A percentile compares a stretch with the other conserved stretches of the same genome.
phyloP scores from a whole-genome alignment of 2,329 filamentous ascomycete species.

The Biscogniauxia mediterranea region DNA sequence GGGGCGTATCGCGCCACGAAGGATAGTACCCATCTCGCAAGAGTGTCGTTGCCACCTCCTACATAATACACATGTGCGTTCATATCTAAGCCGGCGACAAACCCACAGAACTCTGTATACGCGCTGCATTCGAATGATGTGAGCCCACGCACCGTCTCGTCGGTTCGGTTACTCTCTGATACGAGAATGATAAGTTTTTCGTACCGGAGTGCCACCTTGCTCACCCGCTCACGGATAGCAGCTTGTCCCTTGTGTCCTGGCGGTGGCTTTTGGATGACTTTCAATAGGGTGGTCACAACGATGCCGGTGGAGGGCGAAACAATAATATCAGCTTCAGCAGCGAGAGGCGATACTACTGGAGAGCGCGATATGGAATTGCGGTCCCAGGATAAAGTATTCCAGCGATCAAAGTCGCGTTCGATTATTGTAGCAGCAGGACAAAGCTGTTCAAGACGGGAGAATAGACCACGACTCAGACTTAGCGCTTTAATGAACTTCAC shows the following conservation, averaged over 20 bases:
- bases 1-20: conserved; percentile 46
- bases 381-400: conserved; percentile 36
- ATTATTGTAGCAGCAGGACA: conserved; percentile 53
- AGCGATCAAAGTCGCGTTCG: conserved; percentile 56
- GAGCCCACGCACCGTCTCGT: conserved; percentile 41
- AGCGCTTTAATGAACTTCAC: conserved; percentile 52
- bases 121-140: conserved; percentile 42
- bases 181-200: conserved; percentile 68
- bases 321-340: conserved; percentile 69
- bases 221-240: conserved; percentile 55
- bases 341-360: conserved; percentile 38
- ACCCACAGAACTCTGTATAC: conserved; percentile 50
- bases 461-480: conserved; percentile 44
- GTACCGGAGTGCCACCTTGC: conserved; percentile 56
- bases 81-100: conserved; percentile 41
- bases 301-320: conserved; percentile 68
- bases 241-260: conserved; percentile 55
- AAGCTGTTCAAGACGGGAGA: conserved; percentile 48
- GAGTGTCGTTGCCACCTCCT: conserved; percentile 47
- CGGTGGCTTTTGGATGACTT: conserved; percentile 68
- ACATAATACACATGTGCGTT: conserved; percentile 45
- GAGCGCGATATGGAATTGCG: conserved; percentile 33
- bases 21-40: conserved; percentile 55
- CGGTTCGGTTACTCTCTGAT: conserved; percentile 47
- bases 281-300: conserved; percentile 68